These are phyloP conservation scores for Wickerhamiella infanticola DNA, from an alignment of 1,139 yeast species.

Conservation along the genomic window DNA sequence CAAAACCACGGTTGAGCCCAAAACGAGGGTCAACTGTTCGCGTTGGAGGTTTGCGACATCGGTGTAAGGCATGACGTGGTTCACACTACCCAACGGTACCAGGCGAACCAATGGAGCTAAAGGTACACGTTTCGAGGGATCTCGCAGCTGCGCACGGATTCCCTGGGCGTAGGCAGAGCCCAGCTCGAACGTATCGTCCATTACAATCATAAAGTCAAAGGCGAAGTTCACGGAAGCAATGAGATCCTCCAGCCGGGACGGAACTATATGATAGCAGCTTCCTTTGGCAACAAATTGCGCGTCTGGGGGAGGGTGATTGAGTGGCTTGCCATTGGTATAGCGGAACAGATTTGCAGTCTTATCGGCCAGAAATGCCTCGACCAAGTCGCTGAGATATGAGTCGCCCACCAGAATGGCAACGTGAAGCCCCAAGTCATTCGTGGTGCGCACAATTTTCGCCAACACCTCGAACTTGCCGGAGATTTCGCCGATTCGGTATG, in stretches of 20 bases:
- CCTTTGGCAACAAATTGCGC: slow-evolving; percentile 7
- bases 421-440: slow-evolving; percentile 29
- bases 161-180: slow-evolving; percentile 21
- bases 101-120: slow-evolving; percentile 48
- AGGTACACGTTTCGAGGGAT: slow-evolving; percentile 14
- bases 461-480: slow-evolving; percentile 75
- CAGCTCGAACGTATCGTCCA: slow-evolving; percentile 14
- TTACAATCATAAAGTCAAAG: slow-evolving; percentile 54
- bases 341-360: slow-evolving; percentile 49
- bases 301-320: slow-evolving; percentile 8
- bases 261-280: slow-evolving; percentile 20
- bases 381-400: slow-evolving; percentile 55
- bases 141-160: slow-evolving; percentile 20
- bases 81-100: slow-evolving; percentile 66
- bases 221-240: slow-evolving; percentile 29
- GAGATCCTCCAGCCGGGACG: slow-evolving; percentile 18
- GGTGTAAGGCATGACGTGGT: slow-evolving; percentile 32
- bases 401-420: slow-evolving; percentile 40
- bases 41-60: slow-evolving; percentile 10
- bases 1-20: slow-evolving; percentile 37
- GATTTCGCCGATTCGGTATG: slow-evolving; percentile 57
- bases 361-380: slow-evolving; percentile 64
- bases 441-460: slow-evolving; percentile 31
- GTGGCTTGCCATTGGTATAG: slow-evolving; percentile 38
- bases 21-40: slow-evolving; percentile 48